A percentile compares a stretch with the other conserved stretches of the same genome.
These are phyloP conservation scores for Dipodascus geniculatus DNA, from an alignment of 805 yeast species.

Conservation along the genomic window DNA sequence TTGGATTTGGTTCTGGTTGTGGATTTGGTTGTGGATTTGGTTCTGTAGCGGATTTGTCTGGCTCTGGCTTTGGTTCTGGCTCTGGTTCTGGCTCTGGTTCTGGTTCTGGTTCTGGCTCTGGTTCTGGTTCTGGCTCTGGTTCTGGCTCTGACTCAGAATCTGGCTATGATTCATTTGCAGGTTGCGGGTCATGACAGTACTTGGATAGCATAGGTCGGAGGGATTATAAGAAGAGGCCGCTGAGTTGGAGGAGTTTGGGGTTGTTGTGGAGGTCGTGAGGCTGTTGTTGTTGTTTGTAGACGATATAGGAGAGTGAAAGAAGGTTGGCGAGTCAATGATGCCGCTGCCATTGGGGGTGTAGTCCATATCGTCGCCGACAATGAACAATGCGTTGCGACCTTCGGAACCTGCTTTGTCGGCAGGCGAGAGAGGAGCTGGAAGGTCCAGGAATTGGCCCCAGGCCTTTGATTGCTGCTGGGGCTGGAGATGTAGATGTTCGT, in stretches of 20 bases:
- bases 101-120: background rate
- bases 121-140: no score
- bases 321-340: background rate
- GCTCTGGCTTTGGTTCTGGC: conserved; percentile 2
- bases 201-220: conserved; percentile 1
- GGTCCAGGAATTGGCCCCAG: background rate
- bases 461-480: background rate
- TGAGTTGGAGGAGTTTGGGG: background rate
- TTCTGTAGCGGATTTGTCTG: background rate
- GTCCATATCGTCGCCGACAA: background rate
- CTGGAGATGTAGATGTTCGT: background rate
- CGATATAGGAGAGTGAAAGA: background rate
- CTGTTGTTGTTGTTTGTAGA: background rate
- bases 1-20: background rate
- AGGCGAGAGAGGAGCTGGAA: background rate
- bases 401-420: background rate
- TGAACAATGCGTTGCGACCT: background rate
- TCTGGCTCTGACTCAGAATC: no score
- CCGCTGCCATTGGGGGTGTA: background rate
- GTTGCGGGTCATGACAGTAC: background rate
- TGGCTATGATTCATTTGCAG: background rate
- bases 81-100: conserved; percentile 1
- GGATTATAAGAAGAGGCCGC: conserved; percentile 3
- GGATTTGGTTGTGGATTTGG: no score
- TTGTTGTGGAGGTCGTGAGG: background rate